Evolutionary conservation across 176 grass and related monocot genomes (phyloP), one percentile per base, ranked within the genome.

Genomic region (Aechmea fasciata): DNA sequence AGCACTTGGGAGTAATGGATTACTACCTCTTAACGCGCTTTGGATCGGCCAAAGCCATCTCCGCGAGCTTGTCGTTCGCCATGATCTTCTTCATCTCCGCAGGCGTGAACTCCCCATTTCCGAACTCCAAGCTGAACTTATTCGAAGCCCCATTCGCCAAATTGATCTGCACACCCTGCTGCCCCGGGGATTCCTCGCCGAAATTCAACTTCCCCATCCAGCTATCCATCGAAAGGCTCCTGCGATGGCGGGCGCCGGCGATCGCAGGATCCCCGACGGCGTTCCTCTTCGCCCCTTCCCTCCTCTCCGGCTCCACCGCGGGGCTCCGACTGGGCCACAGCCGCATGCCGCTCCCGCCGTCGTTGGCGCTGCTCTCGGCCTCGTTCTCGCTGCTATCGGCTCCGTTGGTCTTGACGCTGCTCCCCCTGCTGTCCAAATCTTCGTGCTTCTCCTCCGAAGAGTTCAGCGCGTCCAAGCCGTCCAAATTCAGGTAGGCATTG

Each of bases 341-440:
- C 10, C 70, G 71, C 55, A 75, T 73, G 54, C 89, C 71, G 14
- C 48, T 18, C 13, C 22, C 48, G 12, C 83, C 86, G 51, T 87
- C 87, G 9, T 48, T 84, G 52, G 69, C 74, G 64, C 83, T 90
- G 80, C 86, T 88, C 69, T 94, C 90, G 2, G 82, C 86, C 72
- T 99, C 95, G 66, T 90, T 99, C 82, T 94, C 95, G 69, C 94
- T 99, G 84, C 89, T 99, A 71, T 93, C 89, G 28, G 84, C 89
- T 49, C 84, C 89, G 78, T 87, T 92, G 4, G 86, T 86, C 61
- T 71, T 91, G 75, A 82, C 85, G 79, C 86, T 89, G 79, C 93
- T 96, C 25, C 83, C 88, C 57, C 79, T 77, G 80, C 88, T 97
- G 25, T 94, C 82, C 20, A 83, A 77, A n/a, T 94, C 90, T 11